phyloP scores from a whole-genome alignment of 2,329 filamentous ascomycete species.

The Tothia fuscella region DNA sequence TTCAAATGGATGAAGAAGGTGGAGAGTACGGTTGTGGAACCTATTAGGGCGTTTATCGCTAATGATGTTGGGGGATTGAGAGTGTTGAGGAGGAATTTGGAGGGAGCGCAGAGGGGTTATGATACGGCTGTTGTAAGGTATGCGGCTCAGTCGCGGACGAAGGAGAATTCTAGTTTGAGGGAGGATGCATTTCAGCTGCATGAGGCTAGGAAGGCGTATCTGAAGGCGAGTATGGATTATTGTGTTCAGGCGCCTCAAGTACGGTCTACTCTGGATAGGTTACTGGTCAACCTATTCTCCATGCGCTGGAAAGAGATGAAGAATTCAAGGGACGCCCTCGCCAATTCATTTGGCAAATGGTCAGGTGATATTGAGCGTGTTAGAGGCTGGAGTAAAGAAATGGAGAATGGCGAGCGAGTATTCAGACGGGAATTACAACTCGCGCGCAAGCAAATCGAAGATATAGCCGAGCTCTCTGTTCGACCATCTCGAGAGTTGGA shows the following conservation, averaged over 20 bases:
- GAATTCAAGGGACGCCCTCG: slow-evolving; percentile 52
- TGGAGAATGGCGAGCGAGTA: slow-evolving; percentile 76
- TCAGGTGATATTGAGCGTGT: slow-evolving; percentile 79
- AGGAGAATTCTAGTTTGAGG: slow-evolving; percentile 79
- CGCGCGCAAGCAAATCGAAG: slow-evolving; percentile 72
- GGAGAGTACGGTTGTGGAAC: slow-evolving; percentile 66
- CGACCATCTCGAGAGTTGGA: slow-evolving; percentile 87
- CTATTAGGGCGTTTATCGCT: slow-evolving; percentile 64
- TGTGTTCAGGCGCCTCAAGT: slow-evolving; percentile 79
- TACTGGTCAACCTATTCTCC: slow-evolving; percentile 72
- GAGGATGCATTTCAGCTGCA: slow-evolving; percentile 95
- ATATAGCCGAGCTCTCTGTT: slow-evolving; percentile 54
- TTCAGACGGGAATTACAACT: slow-evolving; percentile 73
- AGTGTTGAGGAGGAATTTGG: slow-evolving; percentile 50
- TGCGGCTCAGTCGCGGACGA: slow-evolving; percentile 75
- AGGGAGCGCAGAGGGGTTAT: slow-evolving; percentile 70
- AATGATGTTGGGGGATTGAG: slow-evolving; percentile 78
- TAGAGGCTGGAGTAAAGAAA: slow-evolving; percentile 83
- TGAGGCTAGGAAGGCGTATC: slow-evolving; percentile 79
- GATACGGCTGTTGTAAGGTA: slow-evolving; percentile 75
- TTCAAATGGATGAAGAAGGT: slow-evolving; percentile 64
- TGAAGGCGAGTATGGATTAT: slow-evolving; percentile 89
- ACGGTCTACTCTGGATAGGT: slow-evolving; percentile 68
- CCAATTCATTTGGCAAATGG: slow-evolving; percentile 52
- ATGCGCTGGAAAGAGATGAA: slow-evolving; percentile 86